Conservation (phyloP, 495 filamentous ascomycete species). For the Penicillium bovifimosum region DNA sequence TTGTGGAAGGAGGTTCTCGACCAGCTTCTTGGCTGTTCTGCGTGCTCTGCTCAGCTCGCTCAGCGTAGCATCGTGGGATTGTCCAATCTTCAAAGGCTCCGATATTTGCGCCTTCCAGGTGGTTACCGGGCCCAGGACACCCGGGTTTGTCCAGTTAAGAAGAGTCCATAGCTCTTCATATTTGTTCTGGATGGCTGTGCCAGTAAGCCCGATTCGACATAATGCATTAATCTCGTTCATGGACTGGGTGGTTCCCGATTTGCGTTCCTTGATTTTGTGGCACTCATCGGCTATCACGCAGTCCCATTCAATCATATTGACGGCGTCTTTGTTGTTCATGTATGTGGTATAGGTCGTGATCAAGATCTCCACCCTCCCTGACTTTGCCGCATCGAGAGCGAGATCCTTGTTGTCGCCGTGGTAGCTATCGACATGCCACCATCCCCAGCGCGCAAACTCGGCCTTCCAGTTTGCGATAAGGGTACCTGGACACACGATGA, state of each 20-base stretch:
- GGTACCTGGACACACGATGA: conserved; percentile 85
- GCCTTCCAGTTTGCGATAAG: conserved; percentile 87
- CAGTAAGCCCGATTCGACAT: conserved; percentile 88
- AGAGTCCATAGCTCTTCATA: conserved; percentile 98
- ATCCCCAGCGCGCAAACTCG: conserved; percentile 86
- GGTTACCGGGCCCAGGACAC: conserved; percentile 68
- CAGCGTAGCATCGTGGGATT: conserved; percentile 87
- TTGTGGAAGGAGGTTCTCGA: conserved; percentile 79
- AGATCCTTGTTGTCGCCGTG: conserved; percentile 71
- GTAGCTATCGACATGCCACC: conserved; percentile 84
- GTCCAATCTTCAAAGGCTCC: conserved; percentile 75
- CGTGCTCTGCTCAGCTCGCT: conserved; percentile 76
- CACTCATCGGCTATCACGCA: conserved; percentile 97
- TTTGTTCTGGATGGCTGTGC: conserved; percentile 96
- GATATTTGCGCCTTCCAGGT: conserved; percentile 77
- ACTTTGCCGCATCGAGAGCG: conserved; percentile 65
- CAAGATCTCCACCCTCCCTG: conserved; percentile 77
- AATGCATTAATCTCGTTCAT: conserved; percentile 93
- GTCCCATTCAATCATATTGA: conserved; percentile 91
- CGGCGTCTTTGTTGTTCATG: conserved; percentile 60
- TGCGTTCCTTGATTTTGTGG: conserved; percentile 79
- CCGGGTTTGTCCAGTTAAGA: conserved; percentile 95
- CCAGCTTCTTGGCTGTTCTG: conserved; percentile 77
- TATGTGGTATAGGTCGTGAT: conserved; percentile 94
- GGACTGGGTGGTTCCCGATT: conserved; percentile 69